Base-by-base conservation (phyloP, 306 rosid species). In the Lithocarpus polystachyus region DNA sequence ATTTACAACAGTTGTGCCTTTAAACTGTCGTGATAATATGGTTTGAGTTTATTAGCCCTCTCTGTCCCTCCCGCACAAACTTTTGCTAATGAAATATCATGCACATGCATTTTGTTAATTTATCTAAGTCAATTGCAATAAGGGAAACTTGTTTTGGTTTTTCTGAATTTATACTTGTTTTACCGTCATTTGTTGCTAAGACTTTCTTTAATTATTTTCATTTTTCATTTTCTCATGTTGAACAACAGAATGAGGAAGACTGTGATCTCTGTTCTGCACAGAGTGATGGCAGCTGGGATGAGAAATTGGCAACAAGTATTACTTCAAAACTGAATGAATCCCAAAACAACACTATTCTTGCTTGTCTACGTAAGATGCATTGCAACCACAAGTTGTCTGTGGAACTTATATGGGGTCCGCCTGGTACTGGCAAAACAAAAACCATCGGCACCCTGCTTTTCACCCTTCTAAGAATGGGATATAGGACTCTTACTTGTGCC, bases 341-440 rank as follows among this genome's bases (percentile, higher is more conserved):
- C n/a, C 93, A 93, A 76, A 37, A 10, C 23, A 26, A 82, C 61
- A 88, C 97, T 26, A 80, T 91, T 77, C 14, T 56, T 71, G 78
- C 89, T n/a, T 89, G 94, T 72, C 86, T 91, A 75, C 78, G 75
- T 73, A 87, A 82, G 76, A 7, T 59, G 18, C 77, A 15, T 5
- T 76, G 85, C 77, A 37, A 74, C 75, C 79, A 81, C 43, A 82
- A 79, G n/a, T 51, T 87, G 56, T 15, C 79, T 2, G 82, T 89
- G 55, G 86, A 93, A 64, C 98, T 89, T 60, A 86, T 93, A 52
- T 88, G 97, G 93, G 98, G 98, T 29, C 98, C 98, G 6, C 93
- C 98, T 3, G 94, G 98, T 76, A 93, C 98, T 0, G 97, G 98
- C 2, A 93, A 93, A 79, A 93, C 97, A 3, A 91, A 86, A 82